A percentile compares a stretch with the other conserved stretches of the same genome.
phyloP scores from a whole-genome alignment of 371 early-diverging fungal species.

The Mortierella sp. region DNA sequence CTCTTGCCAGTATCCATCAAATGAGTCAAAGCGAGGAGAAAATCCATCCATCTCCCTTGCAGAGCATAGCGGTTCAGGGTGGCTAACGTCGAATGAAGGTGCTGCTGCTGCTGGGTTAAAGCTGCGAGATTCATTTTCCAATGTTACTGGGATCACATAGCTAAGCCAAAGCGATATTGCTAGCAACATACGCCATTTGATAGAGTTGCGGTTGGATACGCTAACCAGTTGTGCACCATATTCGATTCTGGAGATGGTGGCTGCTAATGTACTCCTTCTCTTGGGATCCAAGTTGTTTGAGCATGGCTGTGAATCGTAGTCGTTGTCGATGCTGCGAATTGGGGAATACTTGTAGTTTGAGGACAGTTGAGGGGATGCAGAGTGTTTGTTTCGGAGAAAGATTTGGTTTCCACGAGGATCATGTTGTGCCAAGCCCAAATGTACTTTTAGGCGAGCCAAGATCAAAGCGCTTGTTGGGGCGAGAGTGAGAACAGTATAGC shows the following conservation, averaged over 20 bases:
- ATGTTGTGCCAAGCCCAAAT: background rate
- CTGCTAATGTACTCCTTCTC: background rate
- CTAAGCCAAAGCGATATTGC: slow-evolving; percentile 30
- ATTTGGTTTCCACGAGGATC: slow-evolving; percentile 20
- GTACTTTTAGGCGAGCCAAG: slow-evolving; percentile 17
- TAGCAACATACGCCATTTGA: slow-evolving; percentile 39
- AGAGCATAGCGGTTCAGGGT: slow-evolving; percentile 42
- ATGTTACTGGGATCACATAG: slow-evolving; percentile 41
- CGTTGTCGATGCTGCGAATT: background rate
- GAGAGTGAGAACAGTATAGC: slow-evolving; percentile 25
- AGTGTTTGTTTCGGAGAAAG: slow-evolving; percentile 18
- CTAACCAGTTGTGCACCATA: slow-evolving; percentile 19
- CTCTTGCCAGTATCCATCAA: slow-evolving; percentile 51
- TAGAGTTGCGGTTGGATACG: slow-evolving; percentile 31
- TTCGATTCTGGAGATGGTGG: slow-evolving; percentile 12
- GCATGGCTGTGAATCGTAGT: background rate
- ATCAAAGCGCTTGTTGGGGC: slow-evolving; percentile 25
- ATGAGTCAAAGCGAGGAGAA: slow-evolving; percentile 23
- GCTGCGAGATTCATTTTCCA: slow-evolving; percentile 36
- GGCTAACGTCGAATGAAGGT: slow-evolving; percentile 32
- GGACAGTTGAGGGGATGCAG: background rate
- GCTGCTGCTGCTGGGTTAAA: slow-evolving; percentile 35
- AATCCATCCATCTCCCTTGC: slow-evolving; percentile 12
- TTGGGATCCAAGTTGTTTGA: background rate
- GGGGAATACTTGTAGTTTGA: slow-evolving; percentile 22